These are phyloP conservation scores for Chaetomiaceae sp. DNA, from an alignment of 2,329 filamentous ascomycete genomes.

Conservation along the genomic window DNA sequence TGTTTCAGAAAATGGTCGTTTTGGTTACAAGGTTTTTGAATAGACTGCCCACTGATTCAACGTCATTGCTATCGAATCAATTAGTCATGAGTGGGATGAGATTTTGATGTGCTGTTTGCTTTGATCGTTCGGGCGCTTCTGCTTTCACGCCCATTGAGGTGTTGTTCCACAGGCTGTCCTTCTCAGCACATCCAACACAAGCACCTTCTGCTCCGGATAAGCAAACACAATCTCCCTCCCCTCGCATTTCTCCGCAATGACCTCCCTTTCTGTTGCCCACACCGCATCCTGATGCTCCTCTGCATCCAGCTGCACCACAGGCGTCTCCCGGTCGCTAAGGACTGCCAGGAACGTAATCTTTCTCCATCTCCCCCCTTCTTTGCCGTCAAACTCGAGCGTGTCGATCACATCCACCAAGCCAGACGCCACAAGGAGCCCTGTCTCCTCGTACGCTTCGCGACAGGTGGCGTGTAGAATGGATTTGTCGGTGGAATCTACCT, in stretches of 20 bases:
- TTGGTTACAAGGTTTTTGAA: too few relatives aligned
- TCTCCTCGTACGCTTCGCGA: conserved; percentile 20
- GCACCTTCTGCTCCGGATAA: conserved; percentile 11
- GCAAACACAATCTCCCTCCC: conserved; percentile 17
- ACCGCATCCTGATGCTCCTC: conserved; percentile 18
- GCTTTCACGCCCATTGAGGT: too few relatives aligned
- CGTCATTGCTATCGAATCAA: too few relatives aligned
- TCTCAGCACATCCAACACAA: conserved; percentile 11
- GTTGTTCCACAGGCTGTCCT: too few relatives aligned
- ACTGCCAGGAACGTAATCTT: conserved; percentile 19
- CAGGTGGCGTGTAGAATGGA: conserved; percentile 11
- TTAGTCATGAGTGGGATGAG: too few relatives aligned
- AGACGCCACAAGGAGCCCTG: conserved; percentile 10
- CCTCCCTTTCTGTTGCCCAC: conserved; percentile 13
- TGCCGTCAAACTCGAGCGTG: conserved; percentile 12
- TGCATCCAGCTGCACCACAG: conserved; percentile 8
- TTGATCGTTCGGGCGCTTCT: too few relatives aligned
- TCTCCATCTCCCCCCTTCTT: conserved; percentile 1
- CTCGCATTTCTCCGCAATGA: conserved; percentile 2
- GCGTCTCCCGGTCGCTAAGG: neutral
- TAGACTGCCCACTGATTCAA: too few relatives aligned
- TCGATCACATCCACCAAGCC: neutral
- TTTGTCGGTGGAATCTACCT: conserved; percentile 13
- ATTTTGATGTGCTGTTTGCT: too few relatives aligned
- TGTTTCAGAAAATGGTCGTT: too few relatives aligned